A percentile compares a stretch with the other conserved stretches of the same genome.
Conservation (phyloP, 805 yeast genomes). For the Saturnispora sanitii region DNA sequence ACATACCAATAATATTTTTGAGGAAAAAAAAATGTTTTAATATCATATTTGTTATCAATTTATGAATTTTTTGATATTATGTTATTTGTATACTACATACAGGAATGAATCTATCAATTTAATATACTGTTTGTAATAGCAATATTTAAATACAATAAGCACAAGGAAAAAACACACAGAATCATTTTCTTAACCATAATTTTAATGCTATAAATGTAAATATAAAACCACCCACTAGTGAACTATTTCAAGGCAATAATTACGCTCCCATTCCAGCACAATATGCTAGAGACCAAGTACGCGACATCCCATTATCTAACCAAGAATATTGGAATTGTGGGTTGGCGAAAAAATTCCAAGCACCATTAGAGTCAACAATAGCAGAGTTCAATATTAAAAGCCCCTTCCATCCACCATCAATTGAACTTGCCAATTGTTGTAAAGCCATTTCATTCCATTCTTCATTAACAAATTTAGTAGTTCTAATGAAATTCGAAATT, state of each 20-base stretch:
- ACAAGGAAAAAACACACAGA: no score
- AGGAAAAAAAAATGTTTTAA: no score
- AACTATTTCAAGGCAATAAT: background rate
- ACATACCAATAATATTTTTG: no score
- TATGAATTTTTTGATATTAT: no score
- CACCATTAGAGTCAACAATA: constrained; percentile 30
- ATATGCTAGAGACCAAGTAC: constrained; percentile 53
- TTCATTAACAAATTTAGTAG: constrained; percentile 37
- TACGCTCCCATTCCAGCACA: constrained; percentile 39
- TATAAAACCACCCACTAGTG: background rate
- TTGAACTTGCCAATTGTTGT: constrained; percentile 28
- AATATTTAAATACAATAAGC: no score
- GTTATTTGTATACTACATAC: no score
- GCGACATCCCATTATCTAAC: constrained; percentile 53
- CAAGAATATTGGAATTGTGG: constrained; percentile 27
- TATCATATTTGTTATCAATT: no score
- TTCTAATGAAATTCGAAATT: constrained; percentile 45
- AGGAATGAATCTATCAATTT: no score
- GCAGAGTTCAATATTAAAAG: constrained; percentile 38
- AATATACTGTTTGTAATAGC: no score
- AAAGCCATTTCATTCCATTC: constrained; percentile 31
- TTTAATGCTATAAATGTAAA: background rate
- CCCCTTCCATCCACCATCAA: constrained; percentile 61
- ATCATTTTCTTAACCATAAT: no score
- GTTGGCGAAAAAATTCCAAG: constrained; percentile 35